These are phyloP conservation scores for Dysphania ambrosioides DNA, from an alignment of 148 eudicot genomes.

Conservation along the genomic window DNA sequence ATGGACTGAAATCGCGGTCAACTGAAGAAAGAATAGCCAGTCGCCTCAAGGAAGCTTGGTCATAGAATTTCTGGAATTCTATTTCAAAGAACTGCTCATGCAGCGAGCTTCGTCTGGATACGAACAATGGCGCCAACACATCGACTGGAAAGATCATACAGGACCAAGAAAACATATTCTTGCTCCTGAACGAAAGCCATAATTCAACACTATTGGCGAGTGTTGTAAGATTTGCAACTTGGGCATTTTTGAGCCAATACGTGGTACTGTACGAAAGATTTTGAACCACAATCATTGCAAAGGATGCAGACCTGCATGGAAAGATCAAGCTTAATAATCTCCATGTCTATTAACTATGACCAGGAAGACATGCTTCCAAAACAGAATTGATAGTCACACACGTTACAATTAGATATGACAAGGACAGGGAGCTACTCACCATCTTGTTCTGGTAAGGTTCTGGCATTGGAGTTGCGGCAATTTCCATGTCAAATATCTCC, in stretches of 20 bases:
- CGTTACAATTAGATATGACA: not conserved
- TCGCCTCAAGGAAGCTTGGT: not conserved
- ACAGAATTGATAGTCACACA: not conserved
- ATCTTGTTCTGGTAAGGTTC: conserved; percentile 53
- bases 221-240: conserved; percentile 77
- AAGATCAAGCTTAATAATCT: not conserved
- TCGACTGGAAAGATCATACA: not conserved
- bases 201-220: conserved; percentile 57
- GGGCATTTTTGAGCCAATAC: conserved; percentile 80
- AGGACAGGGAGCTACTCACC: conserved; percentile 39
- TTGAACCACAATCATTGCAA: conserved; percentile 78
- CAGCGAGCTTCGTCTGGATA: not conserved
- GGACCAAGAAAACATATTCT: not conserved
- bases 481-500: conserved; percentile 78
- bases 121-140: not conserved
- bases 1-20: not conserved
- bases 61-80: not conserved
- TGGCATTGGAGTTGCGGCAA: conserved; percentile 89
- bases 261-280: conserved; percentile 66
- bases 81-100: not conserved
- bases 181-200: not conserved
- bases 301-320: conserved; percentile 64
- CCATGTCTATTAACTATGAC: too few relatives aligned
- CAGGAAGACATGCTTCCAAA: not conserved
- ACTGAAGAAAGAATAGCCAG: not conserved